A percentile compares a stretch with the other conserved stretches of the same genome.
Evolutionary conservation across 345 rosid species (phyloP).

Genomic region (Eucalyptus guilfoylei): DNA sequence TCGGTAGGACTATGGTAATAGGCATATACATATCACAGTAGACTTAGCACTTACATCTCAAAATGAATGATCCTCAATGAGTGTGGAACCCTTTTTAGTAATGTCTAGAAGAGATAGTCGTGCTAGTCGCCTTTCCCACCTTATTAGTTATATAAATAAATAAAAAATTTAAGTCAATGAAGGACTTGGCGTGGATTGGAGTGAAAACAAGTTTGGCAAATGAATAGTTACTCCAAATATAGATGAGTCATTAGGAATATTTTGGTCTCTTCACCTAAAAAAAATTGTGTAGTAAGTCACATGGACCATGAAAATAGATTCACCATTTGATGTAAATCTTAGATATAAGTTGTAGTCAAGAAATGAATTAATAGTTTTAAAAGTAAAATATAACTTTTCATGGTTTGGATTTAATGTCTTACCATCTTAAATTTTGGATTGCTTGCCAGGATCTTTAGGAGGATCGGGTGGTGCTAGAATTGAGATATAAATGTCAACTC

Average conservation of each 20-base stretch:
- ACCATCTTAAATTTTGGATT: background rate
- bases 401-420: background rate
- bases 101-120: too few species aligned
- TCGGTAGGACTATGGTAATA: too few species aligned
- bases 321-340: background rate
- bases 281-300: background rate
- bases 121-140: too few species aligned
- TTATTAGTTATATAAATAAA: too few species aligned
- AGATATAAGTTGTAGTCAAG: background rate
- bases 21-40: too few species aligned
- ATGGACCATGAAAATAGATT: background rate
- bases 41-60: too few species aligned
- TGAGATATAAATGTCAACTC: background rate
- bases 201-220: too few species aligned
- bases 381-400: background rate
- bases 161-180: too few species aligned
- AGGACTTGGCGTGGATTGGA: too few species aligned
- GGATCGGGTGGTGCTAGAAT: background rate
- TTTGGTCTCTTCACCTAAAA: background rate
- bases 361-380: background rate
- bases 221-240: background rate
- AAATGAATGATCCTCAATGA: too few species aligned
- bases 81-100: too few species aligned
- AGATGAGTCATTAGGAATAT: background rate
- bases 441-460: background rate